phyloP scores from a whole-genome alignment of 2,329 filamentous ascomycete species.

The Botrytis pseudocinerea region DNA sequence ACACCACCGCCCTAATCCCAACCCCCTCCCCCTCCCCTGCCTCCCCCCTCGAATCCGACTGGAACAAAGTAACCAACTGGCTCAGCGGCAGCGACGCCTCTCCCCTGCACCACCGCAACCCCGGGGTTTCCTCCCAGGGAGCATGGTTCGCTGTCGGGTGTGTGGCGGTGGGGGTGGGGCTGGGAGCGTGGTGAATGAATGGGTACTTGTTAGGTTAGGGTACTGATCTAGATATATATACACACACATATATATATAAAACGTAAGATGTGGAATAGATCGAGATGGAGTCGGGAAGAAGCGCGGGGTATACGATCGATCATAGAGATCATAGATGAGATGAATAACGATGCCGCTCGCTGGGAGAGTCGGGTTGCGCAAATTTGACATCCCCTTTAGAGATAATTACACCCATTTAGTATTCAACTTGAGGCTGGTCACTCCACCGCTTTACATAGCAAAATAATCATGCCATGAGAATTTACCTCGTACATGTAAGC shows the following conservation, averaged over 20 bases:
- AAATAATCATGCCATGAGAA: not conserved
- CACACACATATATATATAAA: too few relatives aligned
- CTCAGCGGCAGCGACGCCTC: not conserved
- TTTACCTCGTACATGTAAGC: not conserved
- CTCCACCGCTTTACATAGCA: not conserved
- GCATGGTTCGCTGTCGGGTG: not conserved
- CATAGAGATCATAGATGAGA: not conserved
- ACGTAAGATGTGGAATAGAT: not conserved
- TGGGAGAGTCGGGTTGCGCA: not conserved
- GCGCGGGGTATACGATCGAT: not conserved
- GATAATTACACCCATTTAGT: not conserved
- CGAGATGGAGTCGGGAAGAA: not conserved
- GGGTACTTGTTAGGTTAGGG: too few relatives aligned
- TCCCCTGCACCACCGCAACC: not conserved
- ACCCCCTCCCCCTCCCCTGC: not conserved
- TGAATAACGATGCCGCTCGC: not conserved
- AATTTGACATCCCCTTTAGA: not conserved
- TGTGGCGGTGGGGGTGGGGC: not conserved
- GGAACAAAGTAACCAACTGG: not conserved
- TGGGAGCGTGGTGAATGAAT: not conserved
- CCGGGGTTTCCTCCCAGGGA: not conserved
- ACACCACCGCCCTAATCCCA: not conserved
- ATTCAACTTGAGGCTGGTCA: not conserved
- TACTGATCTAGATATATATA: not conserved
- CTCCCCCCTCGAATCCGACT: not conserved